A percentile compares a stretch with the other conserved stretches of the same genome.
phyloP scores from a whole-genome alignment of 208 protist genomes.

The Trypanosoma lewisi region DNA sequence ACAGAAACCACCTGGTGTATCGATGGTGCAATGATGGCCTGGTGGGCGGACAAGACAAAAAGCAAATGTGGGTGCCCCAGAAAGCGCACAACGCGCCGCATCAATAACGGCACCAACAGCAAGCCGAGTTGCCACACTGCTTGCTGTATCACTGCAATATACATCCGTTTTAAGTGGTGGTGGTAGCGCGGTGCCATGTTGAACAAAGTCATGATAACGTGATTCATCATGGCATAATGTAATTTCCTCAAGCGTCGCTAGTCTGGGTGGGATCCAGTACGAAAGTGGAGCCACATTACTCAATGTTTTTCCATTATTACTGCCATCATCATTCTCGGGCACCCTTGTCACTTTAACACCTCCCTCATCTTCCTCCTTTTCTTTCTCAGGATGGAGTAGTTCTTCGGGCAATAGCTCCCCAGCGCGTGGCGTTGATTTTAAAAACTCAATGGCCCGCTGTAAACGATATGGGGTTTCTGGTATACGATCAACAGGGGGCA shows the following conservation, averaged over 20 bases:
- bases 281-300: slow-evolving; percentile 7
- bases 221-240: slow-evolving; percentile 47
- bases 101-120: slow-evolving; percentile 70
- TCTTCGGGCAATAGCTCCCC: slow-evolving; percentile 56
- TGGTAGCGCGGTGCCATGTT: slow-evolving; percentile 34
- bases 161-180: slow-evolving; percentile 62
- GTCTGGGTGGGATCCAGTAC: slow-evolving; percentile 45
- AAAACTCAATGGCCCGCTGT: slow-evolving; percentile 49
- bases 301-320: neutral
- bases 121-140: slow-evolving; percentile 51
- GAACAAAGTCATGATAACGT: slow-evolving; percentile 53
- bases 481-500: slow-evolving; percentile 42
- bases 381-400: slow-evolving; percentile 13
- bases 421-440: slow-evolving; percentile 39
- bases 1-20: slow-evolving; percentile 82
- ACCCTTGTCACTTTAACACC: neutral
- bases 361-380: too few relatives aligned
- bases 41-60: slow-evolving; percentile 89
- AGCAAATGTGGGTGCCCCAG: slow-evolving; percentile 33
- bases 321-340: neutral
- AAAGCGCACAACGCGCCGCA: slow-evolving; percentile 37
- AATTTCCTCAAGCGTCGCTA: slow-evolving; percentile 63
- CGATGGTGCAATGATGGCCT: slow-evolving; percentile 82
- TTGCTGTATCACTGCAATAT: slow-evolving; percentile 70
- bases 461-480: slow-evolving; percentile 74